These are phyloP conservation scores for Lepidium campestre DNA, from an alignment of 441 rosid species.

Conservation along the genomic window DNA sequence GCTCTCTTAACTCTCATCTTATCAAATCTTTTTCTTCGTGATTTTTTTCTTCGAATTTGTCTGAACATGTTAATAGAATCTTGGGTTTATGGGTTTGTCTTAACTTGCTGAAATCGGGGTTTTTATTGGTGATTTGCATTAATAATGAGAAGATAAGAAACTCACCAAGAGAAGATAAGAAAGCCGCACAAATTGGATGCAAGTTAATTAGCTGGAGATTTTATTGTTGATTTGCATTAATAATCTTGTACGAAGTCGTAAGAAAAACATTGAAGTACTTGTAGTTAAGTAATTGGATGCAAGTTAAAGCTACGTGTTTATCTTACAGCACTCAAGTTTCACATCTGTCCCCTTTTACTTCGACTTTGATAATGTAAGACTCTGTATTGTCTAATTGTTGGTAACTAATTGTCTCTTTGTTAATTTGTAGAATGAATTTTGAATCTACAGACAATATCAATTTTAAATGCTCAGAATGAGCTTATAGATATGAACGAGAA, in stretches of 20 bases:
- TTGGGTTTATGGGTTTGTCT: conserved; percentile 5
- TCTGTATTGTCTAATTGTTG: too few relatives aligned
- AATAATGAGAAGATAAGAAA: too few relatives aligned
- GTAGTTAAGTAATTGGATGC: conserved; percentile 28
- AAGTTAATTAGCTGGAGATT: too few relatives aligned
- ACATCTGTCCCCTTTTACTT: conserved; percentile 49
- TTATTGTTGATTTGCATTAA: too few relatives aligned
- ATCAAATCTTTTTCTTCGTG: not conserved
- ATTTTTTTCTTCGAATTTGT: not conserved
- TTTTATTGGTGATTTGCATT: too few relatives aligned
- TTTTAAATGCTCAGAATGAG: too few relatives aligned
- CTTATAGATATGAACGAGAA: too few relatives aligned
- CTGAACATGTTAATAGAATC: not conserved
- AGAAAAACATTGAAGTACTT: not conserved
- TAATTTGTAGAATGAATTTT: too few relatives aligned
- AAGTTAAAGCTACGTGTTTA: conserved; percentile 39
- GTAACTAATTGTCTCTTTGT: too few relatives aligned
- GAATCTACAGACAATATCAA: too few relatives aligned
- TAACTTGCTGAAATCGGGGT: not conserved
- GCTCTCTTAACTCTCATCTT: not conserved
- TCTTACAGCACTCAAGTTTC: conserved; percentile 16
- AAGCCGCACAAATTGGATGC: conserved; percentile 8
- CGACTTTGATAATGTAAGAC: too few relatives aligned
- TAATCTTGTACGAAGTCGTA: not conserved
- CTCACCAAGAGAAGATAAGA: conserved; percentile 16